These are phyloP conservation scores for Polygonum maritimum DNA, from an alignment of 148 eudicot genomes.

Conservation along the genomic window DNA sequence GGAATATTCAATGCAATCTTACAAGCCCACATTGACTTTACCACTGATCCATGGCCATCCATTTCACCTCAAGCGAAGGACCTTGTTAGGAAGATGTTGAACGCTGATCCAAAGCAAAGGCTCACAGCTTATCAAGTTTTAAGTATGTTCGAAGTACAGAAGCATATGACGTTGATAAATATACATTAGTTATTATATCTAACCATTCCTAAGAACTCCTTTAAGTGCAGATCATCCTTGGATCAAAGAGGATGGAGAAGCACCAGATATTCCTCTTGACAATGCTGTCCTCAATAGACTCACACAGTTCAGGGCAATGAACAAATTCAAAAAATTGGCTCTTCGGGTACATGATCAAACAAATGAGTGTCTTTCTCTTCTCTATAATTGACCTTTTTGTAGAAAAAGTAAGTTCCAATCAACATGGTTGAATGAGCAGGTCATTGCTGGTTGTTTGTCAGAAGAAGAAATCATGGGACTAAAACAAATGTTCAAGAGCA, in stretches of 20 bases:
- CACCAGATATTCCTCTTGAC: slow-evolving; percentile 95
- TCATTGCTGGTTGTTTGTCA: slow-evolving; percentile 38
- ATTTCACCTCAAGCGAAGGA: slow-evolving; percentile 87
- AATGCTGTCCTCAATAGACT: slow-evolving; percentile 71
- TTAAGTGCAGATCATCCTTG: slow-evolving; percentile 63
- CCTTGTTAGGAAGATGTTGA: slow-evolving; percentile 85
- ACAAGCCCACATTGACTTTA: slow-evolving; percentile 73
- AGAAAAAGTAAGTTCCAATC: too few relatives aligned
- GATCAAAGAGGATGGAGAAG: slow-evolving; percentile 92
- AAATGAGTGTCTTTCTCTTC: not conserved
- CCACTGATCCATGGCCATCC: slow-evolving; percentile 90
- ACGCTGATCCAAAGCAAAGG: slow-evolving; percentile 81
- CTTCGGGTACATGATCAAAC: slow-evolving; percentile 42
- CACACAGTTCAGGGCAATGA: slow-evolving; percentile 93
- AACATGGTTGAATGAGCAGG: slow-evolving; percentile 7
- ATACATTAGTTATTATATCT: slow-evolving; percentile 1
- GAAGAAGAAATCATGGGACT: slow-evolving; percentile 74
- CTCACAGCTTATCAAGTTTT: slow-evolving; percentile 83
- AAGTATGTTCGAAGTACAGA: slow-evolving; percentile 29
- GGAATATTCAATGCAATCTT: slow-evolving; percentile 94
- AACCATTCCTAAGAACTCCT: not conserved
- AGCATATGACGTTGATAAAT: not conserved
- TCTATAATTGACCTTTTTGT: not conserved
- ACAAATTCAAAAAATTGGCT: slow-evolving; percentile 94
- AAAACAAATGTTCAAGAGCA: slow-evolving; percentile 60